phyloP scores from a whole-genome alignment of 352 stramenopile genomes.

The Phytopythium oedochilum region DNA sequence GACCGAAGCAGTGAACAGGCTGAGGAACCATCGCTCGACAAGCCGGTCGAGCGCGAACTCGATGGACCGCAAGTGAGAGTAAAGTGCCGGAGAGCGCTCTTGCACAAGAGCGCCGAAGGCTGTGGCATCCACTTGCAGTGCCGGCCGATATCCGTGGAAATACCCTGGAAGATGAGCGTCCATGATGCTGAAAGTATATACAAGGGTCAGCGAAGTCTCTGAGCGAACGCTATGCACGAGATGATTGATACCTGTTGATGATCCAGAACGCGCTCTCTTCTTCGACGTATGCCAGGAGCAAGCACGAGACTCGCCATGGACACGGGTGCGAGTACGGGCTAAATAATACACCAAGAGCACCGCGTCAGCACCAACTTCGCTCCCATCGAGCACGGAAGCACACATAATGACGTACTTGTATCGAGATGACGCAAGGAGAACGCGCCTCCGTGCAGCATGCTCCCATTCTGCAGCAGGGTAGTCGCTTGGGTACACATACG shows the following conservation, averaged over 20 bases:
- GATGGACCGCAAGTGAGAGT: conserved; percentile 42
- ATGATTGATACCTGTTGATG: conserved; percentile 53
- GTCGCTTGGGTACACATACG: conserved; percentile 69
- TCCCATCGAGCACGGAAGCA: not conserved
- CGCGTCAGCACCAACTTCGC: not conserved
- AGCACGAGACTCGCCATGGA: conserved; percentile 57
- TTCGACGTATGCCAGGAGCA: conserved; percentile 72
- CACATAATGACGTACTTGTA: conserved; percentile 51
- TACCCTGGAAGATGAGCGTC: conserved; percentile 68
- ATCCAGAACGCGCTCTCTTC: conserved; percentile 82
- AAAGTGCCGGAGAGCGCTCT: conserved; percentile 44
- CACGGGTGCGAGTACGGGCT: conserved; percentile 73
- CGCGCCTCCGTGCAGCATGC: conserved; percentile 36
- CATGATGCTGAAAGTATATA: conserved; percentile 33
- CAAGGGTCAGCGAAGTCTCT: not conserved
- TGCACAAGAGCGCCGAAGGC: conserved; percentile 51
- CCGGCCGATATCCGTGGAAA: conserved; percentile 70
- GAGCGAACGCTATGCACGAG: too few relatives aligned
- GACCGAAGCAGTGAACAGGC: conserved; percentile 58
- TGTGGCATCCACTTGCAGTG: conserved; percentile 63
- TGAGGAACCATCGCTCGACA: conserved; percentile 74
- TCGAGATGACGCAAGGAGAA: conserved; percentile 63
- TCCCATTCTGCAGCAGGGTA: conserved; percentile 53
- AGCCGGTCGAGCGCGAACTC: conserved; percentile 48
- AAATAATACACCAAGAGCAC: conserved; percentile 5